phyloP scores from a whole-genome alignment of 2,329 filamentous ascomycete species.

The Bipolaris sorokiniana region DNA sequence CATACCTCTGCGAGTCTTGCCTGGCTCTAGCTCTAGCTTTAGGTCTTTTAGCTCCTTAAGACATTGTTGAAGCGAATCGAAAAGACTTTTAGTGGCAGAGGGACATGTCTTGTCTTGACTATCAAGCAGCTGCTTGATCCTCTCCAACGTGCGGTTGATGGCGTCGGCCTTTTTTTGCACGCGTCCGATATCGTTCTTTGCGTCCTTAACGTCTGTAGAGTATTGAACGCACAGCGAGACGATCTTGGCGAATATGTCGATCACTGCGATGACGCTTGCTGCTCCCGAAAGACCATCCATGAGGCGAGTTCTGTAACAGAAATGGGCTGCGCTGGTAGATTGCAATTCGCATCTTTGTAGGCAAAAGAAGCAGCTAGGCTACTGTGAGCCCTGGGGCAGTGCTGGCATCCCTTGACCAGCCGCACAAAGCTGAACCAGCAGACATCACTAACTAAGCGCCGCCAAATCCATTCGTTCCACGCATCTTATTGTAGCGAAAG shows the following conservation, averaged over 20 bases:
- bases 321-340: slow-evolving; percentile 4
- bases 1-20: slow-evolving; percentile 37
- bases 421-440: neutral
- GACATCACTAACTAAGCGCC: slow-evolving; percentile 15
- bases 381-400: slow-evolving; percentile 6
- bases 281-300: slow-evolving; percentile 44
- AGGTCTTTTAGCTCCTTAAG: slow-evolving; percentile 18
- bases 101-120: slow-evolving; percentile 34
- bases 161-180: slow-evolving; percentile 36
- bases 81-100: slow-evolving; percentile 31
- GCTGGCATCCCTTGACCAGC: slow-evolving; percentile 14
- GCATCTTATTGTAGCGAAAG: too few relatives aligned
- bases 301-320: slow-evolving; percentile 6
- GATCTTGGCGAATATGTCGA: slow-evolving; percentile 50
- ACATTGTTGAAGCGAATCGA: slow-evolving; percentile 24
- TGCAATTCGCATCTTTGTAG: slow-evolving; percentile 4
- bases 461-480: neutral
- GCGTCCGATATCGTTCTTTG: slow-evolving; percentile 43
- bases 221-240: slow-evolving; percentile 46
- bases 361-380: slow-evolving; percentile 13
- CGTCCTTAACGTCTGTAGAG: slow-evolving; percentile 31
- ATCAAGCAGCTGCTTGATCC: slow-evolving; percentile 35
- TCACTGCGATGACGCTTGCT: slow-evolving; percentile 38
- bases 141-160: slow-evolving; percentile 34
- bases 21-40: slow-evolving; percentile 19